Conservation (phyloP, 495 filamentous ascomycete species). For the Aspergillus steynii region DNA sequence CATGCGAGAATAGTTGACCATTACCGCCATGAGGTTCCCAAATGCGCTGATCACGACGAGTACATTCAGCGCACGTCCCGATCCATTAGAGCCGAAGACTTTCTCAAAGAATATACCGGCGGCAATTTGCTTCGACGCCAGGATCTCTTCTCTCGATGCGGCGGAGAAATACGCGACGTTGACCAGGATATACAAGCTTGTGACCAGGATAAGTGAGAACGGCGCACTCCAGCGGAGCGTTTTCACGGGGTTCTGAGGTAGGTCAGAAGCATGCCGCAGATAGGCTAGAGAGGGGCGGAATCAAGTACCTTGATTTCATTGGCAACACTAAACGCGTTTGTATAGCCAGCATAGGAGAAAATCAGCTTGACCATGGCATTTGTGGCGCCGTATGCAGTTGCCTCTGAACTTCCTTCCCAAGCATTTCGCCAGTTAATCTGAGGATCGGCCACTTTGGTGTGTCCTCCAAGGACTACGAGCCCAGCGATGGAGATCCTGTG, state of each 20-base stretch:
- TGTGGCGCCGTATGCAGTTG: conserved; percentile 55
- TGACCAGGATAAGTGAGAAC: conserved; percentile 49
- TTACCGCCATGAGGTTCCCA: conserved; percentile 60
- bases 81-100: conserved; percentile 55
- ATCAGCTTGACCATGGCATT: conserved; percentile 63
- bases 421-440: conserved; percentile 57
- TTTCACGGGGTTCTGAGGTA: conserved; percentile 54
- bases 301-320: conserved; percentile 59
- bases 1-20: conserved; percentile 58
- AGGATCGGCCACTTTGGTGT: conserved; percentile 55
- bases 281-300: conserved; percentile 10
- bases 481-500: conserved; percentile 55
- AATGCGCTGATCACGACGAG: conserved; percentile 63
- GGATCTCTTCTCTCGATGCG: conserved; percentile 54
- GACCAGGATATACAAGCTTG: conserved; percentile 58
- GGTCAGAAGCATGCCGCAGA: background rate
- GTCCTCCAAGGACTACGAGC: conserved; percentile 60
- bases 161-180: conserved; percentile 65
- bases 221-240: conserved; percentile 53
- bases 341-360: conserved; percentile 63
- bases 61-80: conserved; percentile 56
- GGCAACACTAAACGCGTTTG: conserved; percentile 64
- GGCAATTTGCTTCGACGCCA: conserved; percentile 52
- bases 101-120: conserved; percentile 62
- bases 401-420: conserved; percentile 50